Base-by-base conservation (phyloP, 495 filamentous ascomycete species). In the Aspergillus taichungensis region DNA sequence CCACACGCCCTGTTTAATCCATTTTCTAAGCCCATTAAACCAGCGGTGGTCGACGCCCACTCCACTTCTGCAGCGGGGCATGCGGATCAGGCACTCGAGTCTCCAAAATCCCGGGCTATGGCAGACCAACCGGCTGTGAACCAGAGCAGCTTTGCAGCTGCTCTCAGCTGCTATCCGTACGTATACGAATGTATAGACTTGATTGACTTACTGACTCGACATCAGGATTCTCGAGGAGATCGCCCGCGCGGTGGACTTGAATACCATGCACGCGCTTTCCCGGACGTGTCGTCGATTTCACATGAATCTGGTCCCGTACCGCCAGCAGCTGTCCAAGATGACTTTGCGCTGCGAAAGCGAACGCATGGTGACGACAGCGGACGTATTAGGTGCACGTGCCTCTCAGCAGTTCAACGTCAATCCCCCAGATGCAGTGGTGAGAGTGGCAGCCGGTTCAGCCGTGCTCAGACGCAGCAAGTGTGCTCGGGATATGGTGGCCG, bases 91-190 rank as follows among this genome's bases (percentile, higher is more conserved):
- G 45, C 40, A 24, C 33, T 10, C 9, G 40, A 49, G 5, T 10
- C 24, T 40, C 2, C 2, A 31, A 12, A 40, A 29, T 34, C 31
- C 44, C 45, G 51, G 51, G 35, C 58, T 50, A 24, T 24, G 18
- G 47, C 45, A 52, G 35, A 62, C 37, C 65, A 62, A 48, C 68
- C 75, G 40, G 79, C 79, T 65, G 77, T 72, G 36, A 90, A 88
- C 57, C 60, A 73, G 55, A 84, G 79, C 66, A 71, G 72, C 43
- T 82, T 91, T 69, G 84, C 87, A 29, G 75, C 78, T 57, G 83
- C 85, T 51, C 71, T 95, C 66, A 82, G 82, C 52, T 92, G 87
- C 69, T 95, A 95, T 76, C 89, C 89, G 89, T 95, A 72, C 63
- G 76, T 62, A 52, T 53, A 60, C 50, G 50, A 38, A 35, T 54